Percentiles rank a stretch among this genome's conserved stretches.
Evolutionary conservation across 2,329 filamentous ascomycete species (phyloP).

Genomic region (Penicillium sp.): DNA sequence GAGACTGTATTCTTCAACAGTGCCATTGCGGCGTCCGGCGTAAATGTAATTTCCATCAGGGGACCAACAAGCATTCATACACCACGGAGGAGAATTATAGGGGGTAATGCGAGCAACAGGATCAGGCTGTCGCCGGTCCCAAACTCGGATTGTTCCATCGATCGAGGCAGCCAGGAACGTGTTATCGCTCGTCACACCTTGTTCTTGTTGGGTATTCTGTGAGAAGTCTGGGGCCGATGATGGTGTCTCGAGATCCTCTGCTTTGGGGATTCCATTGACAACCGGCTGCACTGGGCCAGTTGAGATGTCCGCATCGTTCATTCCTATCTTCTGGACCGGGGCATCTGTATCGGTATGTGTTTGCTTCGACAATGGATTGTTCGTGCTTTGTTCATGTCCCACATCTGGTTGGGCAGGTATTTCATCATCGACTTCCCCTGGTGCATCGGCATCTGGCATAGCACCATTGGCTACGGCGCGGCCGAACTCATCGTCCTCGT

Average conservation of each 20-base stretch:
- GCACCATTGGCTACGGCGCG: constrained; percentile 66
- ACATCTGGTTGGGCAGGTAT: constrained; percentile 11
- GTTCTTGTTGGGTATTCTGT: constrained; percentile 31
- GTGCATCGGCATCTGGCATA: constrained; percentile 48
- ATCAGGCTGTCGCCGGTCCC: constrained; percentile 61
- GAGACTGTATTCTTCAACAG: constrained; percentile 89
- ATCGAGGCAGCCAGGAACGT: constrained; percentile 77
- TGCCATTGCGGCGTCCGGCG: constrained; percentile 83
- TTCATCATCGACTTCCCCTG: constrained; percentile 30
- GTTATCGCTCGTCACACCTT: constrained; percentile 59
- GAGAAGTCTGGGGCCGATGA: constrained; percentile 19
- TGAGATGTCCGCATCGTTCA: constrained; percentile 16
- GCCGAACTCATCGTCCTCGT: constrained; percentile 82
- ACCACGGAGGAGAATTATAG: constrained; percentile 83
- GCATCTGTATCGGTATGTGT: constrained; percentile 5
- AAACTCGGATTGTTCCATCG: constrained; percentile 48
- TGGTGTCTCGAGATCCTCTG: constrained; percentile 39
- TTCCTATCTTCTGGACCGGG: constrained; percentile 15
- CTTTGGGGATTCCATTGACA: constrained; percentile 43
- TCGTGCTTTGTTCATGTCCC: constrained; percentile 1
- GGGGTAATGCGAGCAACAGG: constrained; percentile 78
- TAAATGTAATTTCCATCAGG: constrained; percentile 95
- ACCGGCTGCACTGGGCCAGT: constrained; percentile 27
- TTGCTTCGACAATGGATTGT: neutral
- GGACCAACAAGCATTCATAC: constrained; percentile 95